Base-by-base conservation (phyloP, 306 rosid species). In the Vigna radiata region DNA sequence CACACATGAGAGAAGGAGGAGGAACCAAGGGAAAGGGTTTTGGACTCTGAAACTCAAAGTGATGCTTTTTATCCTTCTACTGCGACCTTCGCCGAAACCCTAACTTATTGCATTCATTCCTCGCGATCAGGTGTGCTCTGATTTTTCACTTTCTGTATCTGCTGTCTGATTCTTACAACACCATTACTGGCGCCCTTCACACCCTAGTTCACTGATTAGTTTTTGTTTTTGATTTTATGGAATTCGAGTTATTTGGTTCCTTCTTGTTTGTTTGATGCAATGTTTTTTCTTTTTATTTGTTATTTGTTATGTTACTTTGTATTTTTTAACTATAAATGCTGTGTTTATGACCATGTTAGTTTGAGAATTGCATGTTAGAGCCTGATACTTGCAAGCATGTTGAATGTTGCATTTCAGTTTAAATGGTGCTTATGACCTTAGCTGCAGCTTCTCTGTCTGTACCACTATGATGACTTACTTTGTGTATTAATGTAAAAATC, bases 81-180 rank as follows among this genome's bases (percentile, higher is more conserved):
- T 31, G 7, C 41, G 29, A 36, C 2, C 72, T 31, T 43, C 39
- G 5, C 2, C 31, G 6, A 76, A 84, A 84, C 85, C 83, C 88
- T 84, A 84, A 53, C 56, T 7, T 44, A 12, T 3, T 43, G 39
- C 73, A 41, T 54, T 70, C 73, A 68, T 81, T 77, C 50, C 1
- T 52, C 0, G 73, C 60, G 75, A 84, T 76, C 83, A 80, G 87
- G 85, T 84, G 47, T 16, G 52, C 16, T 41, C 44, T 37, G 8
- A 48, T 72, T 64, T 41, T 49, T 33, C 75, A 46, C 0, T 46
- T 31, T 63, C 27, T 0, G 33, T 63, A 29, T 55, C 59, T 44
- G 44, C 61, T 43, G 71, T 47, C 2, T 23, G 16, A 19, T 43
- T 36, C 41, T 61, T 61, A 11, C 36, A 27, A 60, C 49, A 18